Evolutionary conservation across 768 basidiomycete genomes (phyloP), one percentile per base, ranked within the genome.

Genomic region (Gymnopilus junonius): DNA sequence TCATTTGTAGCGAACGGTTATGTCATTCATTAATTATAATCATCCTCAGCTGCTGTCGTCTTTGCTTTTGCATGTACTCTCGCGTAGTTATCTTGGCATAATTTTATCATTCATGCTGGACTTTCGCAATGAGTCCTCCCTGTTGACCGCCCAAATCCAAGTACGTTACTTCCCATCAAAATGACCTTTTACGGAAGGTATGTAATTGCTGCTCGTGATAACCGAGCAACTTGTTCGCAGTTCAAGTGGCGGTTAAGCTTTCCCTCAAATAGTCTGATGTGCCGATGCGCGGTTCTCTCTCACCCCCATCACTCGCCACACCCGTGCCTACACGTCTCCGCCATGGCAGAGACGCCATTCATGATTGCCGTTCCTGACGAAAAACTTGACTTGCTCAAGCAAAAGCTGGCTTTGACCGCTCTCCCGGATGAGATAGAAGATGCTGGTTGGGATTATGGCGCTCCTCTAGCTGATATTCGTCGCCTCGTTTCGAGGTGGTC

Each of bases 371-470:
- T 89, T 4, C 62, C 85, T 0, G 83, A 85, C 55, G 68, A 64
- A 1, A 70, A 77, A 10, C 71, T 89, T 29, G 71, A 74, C 0
- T 46, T 74, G n/a, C 77, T 89, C 17, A 72, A 69, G 8, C 67
- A 69, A 42, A 88, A 86, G 67, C 82, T 89, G 17, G 77, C 74
- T 0, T 76, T 83, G 14, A 69, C 81, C 0, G 74, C 72, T 4
- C 77, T 88, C n/a, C 87, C 88, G 0, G 84, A 87, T 67, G 87
- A 88, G 64, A 75, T 88, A 2, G 79, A 86, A 3, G 79, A 79
- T 8, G 82, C 79, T 0, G 79, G 73, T 0, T 81, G 82, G 81
- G 79, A 76, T 14, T 89, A 87, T 55, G 87, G 87, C 4, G 76
- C 68, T 1, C 85, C 87, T 1, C 76, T 86, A 3, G 71, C 75